phyloP scores from a whole-genome alignment of 2,329 filamentous ascomycete genomes.

The Leptographium lundbergii region DNA sequence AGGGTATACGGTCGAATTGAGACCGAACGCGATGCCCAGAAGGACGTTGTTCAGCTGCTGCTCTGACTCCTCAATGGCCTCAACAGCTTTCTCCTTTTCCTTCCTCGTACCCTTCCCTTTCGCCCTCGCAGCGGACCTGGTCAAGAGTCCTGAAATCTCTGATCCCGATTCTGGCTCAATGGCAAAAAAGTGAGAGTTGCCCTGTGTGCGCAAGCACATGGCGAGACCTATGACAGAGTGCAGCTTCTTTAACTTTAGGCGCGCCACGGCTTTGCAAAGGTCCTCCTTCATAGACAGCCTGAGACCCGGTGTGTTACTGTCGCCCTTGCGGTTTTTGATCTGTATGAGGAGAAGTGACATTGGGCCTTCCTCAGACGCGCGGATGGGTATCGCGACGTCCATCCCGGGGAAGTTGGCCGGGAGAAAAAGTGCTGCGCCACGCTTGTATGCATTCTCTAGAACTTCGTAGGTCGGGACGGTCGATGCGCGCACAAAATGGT shows the following conservation, averaged over 20 bases:
- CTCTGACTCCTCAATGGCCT: background rate
- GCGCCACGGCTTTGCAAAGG: background rate
- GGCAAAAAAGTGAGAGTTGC: background rate
- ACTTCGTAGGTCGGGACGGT: background rate
- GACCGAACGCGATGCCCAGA: background rate
- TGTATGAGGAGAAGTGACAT: background rate
- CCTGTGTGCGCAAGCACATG: background rate
- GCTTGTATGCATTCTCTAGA: background rate
- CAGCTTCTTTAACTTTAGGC: background rate
- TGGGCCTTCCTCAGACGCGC: background rate
- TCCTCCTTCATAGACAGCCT: background rate
- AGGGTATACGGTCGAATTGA: background rate
- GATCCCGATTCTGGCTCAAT: background rate
- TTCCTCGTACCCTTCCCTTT: background rate
- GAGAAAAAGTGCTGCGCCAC: constrained; percentile 1
- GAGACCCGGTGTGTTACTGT: background rate
- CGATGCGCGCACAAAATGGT: background rate
- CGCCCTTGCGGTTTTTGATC: background rate
- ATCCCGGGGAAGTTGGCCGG: constrained; percentile 1
- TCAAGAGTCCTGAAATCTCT: too few relatives aligned
- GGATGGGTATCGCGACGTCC: constrained; percentile 2
- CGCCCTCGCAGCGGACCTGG: too few relatives aligned
- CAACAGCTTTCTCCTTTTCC: background rate
- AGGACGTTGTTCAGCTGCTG: background rate
- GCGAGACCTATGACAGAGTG: background rate